These are phyloP conservation scores for Decorospora gaudefroyi DNA, from an alignment of 2,329 filamentous ascomycete genomes.

Conservation along the genomic window DNA sequence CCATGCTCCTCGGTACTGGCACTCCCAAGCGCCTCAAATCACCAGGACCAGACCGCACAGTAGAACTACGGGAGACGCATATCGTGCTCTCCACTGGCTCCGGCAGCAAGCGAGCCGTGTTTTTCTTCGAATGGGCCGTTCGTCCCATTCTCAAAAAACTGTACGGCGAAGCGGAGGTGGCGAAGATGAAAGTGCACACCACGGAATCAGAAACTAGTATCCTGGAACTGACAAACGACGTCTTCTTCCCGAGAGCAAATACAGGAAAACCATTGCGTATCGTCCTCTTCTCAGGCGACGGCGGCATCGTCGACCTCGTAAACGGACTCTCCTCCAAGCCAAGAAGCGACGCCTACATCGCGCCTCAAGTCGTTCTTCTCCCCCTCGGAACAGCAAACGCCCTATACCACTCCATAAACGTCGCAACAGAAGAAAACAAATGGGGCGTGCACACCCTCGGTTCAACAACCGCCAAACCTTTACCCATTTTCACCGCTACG, in stretches of 20 bases:
- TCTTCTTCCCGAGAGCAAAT: conserved; percentile 57
- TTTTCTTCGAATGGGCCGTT: conserved; percentile 48
- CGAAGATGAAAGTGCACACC: conserved; percentile 59
- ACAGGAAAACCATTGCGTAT: conserved; percentile 56
- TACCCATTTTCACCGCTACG: conserved; percentile 51
- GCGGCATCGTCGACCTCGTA: conserved; percentile 79
- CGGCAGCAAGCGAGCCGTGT: conserved; percentile 49
- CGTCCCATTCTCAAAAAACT: conserved; percentile 51
- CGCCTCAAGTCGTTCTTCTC: conserved; percentile 61
- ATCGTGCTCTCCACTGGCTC: conserved; percentile 54
- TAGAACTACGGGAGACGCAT: conserved; percentile 41
- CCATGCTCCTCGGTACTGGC: conserved; percentile 24
- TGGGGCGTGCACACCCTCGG: conserved; percentile 50
- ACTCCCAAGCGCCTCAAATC: conserved; percentile 26
- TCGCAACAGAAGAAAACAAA: conserved; percentile 46
- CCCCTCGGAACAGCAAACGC: conserved; percentile 59
- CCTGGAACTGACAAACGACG: conserved; percentile 61
- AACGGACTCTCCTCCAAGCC: conserved; percentile 62
- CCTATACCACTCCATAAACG: conserved; percentile 52
- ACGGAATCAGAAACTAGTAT: conserved; percentile 70
- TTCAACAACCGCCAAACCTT: conserved; percentile 38
- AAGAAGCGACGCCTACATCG: conserved; percentile 39
- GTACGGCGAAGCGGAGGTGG: conserved; percentile 34
- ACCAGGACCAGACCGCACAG: background rate
- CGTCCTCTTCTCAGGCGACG: conserved; percentile 83